Conservation (phyloP, 345 rosid genomes). For the Eucalyptus tenuipes region DNA sequence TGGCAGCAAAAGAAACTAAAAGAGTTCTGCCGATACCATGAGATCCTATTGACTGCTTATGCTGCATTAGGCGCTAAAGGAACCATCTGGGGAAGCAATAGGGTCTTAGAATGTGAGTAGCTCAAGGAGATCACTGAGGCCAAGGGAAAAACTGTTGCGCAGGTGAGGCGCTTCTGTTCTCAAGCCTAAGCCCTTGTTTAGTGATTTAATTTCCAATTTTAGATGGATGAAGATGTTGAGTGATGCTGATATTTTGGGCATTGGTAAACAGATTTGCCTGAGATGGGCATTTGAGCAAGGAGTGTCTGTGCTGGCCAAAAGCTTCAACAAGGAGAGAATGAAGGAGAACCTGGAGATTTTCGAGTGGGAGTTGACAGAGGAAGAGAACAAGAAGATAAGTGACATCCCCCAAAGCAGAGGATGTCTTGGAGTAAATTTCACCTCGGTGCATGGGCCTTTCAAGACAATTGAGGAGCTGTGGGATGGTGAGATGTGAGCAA, state of each 20-base stretch:
- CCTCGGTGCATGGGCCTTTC: neutral
- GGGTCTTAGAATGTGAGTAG: conserved; percentile 45
- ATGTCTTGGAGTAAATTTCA: neutral
- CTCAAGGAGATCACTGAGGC: conserved; percentile 52
- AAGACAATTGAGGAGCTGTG: neutral
- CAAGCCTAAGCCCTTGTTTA: neutral
- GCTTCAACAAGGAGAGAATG: conserved; percentile 4
- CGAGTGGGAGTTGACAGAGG: neutral
- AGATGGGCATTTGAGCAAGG: conserved; percentile 1
- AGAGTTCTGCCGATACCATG: conserved; percentile 43
- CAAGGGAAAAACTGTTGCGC: conserved; percentile 61
- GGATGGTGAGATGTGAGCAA: neutral
- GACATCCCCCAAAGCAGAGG: neutral
- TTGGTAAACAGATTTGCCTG: neutral
- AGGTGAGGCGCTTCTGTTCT: conserved; percentile 18
- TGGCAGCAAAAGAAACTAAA: conserved; percentile 69
- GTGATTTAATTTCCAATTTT: neutral
- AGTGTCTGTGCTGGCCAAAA: neutral
- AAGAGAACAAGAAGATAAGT: neutral
- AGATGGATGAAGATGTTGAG: neutral
- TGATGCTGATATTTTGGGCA: neutral
- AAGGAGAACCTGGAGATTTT: neutral
- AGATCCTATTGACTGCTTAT: conserved; percentile 46
- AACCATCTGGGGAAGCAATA: conserved; percentile 59
- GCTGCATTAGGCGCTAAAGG: conserved; percentile 58